These are phyloP conservation scores for Uromyces viciae-fabae DNA, from an alignment of 1,284 basidiomycete species.

Conservation along the genomic window DNA sequence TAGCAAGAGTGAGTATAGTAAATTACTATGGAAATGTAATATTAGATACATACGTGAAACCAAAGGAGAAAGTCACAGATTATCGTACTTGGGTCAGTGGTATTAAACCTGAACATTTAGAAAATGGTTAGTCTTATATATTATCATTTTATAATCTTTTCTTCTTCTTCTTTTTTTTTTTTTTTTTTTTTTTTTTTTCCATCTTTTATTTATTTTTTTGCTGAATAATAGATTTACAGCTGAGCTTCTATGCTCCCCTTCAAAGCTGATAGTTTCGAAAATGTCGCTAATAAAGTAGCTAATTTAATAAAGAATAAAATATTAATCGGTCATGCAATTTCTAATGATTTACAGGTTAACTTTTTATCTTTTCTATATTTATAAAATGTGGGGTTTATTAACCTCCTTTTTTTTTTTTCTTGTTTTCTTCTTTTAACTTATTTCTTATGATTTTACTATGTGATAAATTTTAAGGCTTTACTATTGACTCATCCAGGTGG, in stretches of 20 bases:
- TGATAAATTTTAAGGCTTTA: constrained; percentile 63
- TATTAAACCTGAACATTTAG: constrained; percentile 71
- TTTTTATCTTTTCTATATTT: not conserved
- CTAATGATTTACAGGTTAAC: constrained; percentile 80
- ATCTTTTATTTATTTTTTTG: not conserved
- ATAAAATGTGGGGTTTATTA: no score
- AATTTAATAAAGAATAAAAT: constrained; percentile 74
- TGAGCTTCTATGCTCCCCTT: not conserved
- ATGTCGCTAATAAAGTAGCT: constrained; percentile 76
- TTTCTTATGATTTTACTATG: not conserved
- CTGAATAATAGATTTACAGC: not conserved
- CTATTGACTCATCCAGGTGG: constrained; percentile 81
- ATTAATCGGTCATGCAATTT: constrained; percentile 87
- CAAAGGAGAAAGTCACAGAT: constrained; percentile 83
- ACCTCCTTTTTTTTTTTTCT: not conserved
- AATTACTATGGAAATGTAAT: constrained; percentile 80
- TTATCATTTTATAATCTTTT: not conserved
- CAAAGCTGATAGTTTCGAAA: constrained; percentile 70
- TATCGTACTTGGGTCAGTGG: constrained; percentile 91
- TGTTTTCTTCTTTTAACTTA: not conserved
- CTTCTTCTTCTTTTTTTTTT: not conserved
- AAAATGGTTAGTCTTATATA: constrained; percentile 60
- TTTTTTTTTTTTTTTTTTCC: not conserved
- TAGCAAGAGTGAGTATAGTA: constrained; percentile 86
- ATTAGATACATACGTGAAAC: constrained; percentile 81